Percentiles rank a stretch among this genome's conserved stretches.
Evolutionary conservation across 2,329 filamentous ascomycete species (phyloP).

Genomic region (Colletotrichum tropicale): DNA sequence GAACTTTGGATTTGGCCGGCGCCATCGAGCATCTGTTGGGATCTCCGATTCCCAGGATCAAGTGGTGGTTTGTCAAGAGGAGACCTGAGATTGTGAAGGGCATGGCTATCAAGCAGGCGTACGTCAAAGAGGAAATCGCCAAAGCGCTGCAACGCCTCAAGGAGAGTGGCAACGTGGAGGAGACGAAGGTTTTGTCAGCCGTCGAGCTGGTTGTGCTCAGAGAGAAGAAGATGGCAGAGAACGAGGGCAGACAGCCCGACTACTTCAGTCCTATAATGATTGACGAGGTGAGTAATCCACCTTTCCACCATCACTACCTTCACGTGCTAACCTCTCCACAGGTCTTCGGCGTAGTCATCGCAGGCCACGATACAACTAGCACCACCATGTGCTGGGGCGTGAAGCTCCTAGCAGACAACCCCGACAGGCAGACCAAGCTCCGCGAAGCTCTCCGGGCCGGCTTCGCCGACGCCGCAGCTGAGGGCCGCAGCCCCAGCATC

Average conservation of each 20-base stretch:
- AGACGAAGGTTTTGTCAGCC: constrained; percentile 7
- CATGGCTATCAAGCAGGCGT: background rate
- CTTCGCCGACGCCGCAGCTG: constrained; percentile 18
- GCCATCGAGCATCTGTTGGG: background rate
- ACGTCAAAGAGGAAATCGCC: background rate
- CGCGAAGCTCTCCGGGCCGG: background rate
- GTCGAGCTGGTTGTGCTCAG: constrained; percentile 17
- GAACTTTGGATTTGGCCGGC: background rate
- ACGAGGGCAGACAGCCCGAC: constrained; percentile 11
- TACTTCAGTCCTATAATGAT: constrained; percentile 2
- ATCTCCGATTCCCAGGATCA: constrained; percentile 5
- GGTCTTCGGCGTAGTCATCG: constrained; percentile 32
- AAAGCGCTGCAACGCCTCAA: constrained; percentile 4
- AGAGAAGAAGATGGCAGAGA: constrained; percentile 14
- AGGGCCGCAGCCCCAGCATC: constrained; percentile 29
- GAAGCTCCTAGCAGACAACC: constrained; percentile 20
- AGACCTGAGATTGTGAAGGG: background rate
- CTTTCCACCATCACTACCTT: too few species aligned
- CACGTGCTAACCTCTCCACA: background rate
- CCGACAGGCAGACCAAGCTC: background rate
- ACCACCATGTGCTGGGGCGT: constrained; percentile 32
- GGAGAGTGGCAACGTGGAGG: background rate
- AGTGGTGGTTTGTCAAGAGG: constrained; percentile 5
- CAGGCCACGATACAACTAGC: constrained; percentile 32
- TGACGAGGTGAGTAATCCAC: background rate